Evolutionary conservation across 345 rosid genomes (phyloP).

Genomic region (Acer yangbiense): DNA sequence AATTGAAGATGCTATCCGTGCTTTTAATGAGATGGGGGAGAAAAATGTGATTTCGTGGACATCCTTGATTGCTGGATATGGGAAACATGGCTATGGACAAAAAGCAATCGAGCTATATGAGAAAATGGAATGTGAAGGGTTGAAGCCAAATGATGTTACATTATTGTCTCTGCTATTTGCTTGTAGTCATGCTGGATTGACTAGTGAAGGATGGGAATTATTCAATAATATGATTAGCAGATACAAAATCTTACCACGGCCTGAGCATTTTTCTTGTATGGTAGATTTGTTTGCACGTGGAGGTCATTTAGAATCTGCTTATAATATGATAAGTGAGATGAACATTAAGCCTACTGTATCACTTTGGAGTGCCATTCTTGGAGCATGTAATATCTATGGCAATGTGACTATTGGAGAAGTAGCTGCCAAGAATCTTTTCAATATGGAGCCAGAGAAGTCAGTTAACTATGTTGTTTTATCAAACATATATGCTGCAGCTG

Average conservation of each 20-base stretch:
- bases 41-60: slow-evolving; percentile 77
- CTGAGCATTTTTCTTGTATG: slow-evolving; percentile 70
- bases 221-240: slow-evolving; percentile 55
- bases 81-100: slow-evolving; percentile 57
- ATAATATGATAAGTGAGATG: slow-evolving; percentile 42
- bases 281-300: slow-evolving; percentile 67
- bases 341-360: slow-evolving; percentile 51
- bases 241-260: slow-evolving; percentile 48
- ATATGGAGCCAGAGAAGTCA: slow-evolving; percentile 51
- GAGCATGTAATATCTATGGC: slow-evolving; percentile 57
- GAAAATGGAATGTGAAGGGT: slow-evolving; percentile 54
- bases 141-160: slow-evolving; percentile 64
- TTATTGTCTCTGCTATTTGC: slow-evolving; percentile 69
- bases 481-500: slow-evolving; percentile 56
- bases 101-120: slow-evolving; percentile 57
- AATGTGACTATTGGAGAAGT: slow-evolving; percentile 45
- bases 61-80: slow-evolving; percentile 67
- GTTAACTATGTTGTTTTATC: slow-evolving; percentile 63
- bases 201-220: slow-evolving; percentile 54
- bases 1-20: slow-evolving; percentile 50
- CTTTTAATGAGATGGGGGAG: slow-evolving; percentile 54
- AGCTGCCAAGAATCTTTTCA: slow-evolving; percentile 50
- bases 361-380: slow-evolving; percentile 66
- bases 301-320: slow-evolving; percentile 62
- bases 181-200: slow-evolving; percentile 69